phyloP scores from a whole-genome alignment of 306 rosid genomes.

The Acacia acuminata region DNA sequence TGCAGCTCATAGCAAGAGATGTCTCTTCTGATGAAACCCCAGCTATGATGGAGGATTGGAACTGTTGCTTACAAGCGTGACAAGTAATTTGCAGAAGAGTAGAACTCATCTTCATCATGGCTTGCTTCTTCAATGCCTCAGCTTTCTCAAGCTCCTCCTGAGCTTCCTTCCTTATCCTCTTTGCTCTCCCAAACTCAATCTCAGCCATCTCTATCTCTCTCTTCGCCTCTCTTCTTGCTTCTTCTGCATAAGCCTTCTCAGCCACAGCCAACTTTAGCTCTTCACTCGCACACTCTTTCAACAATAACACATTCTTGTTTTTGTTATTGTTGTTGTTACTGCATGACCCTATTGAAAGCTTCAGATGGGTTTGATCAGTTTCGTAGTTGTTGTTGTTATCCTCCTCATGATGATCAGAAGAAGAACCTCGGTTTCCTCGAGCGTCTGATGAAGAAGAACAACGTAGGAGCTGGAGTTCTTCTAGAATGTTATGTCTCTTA shows the following conservation, averaged over 20 bases:
- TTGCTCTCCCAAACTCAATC: conserved; percentile 76
- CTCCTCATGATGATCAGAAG: conserved; percentile 38
- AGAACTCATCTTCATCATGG: conserved; percentile 65
- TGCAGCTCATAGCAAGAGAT: conserved; percentile 75
- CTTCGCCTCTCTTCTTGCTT: conserved; percentile 80
- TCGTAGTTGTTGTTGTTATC: conserved; percentile 31
- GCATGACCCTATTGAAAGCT: conserved; percentile 75
- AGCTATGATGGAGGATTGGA: conserved; percentile 41
- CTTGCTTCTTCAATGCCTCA: conserved; percentile 70
- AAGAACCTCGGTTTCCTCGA: conserved; percentile 25
- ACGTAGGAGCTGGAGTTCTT: conserved; percentile 81
- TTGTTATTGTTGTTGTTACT: neutral
- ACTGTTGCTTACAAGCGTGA: conserved; percentile 75
- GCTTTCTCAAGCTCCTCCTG: conserved; percentile 76
- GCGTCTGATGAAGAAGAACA: conserved; percentile 20
- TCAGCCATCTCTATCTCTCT: conserved; percentile 77
- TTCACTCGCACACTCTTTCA: conserved; percentile 49
- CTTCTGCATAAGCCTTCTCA: conserved; percentile 78
- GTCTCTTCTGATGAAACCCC: conserved; percentile 64
- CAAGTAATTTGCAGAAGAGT: conserved; percentile 84
- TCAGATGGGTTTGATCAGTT: conserved; percentile 55
- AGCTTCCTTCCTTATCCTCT: conserved; percentile 81
- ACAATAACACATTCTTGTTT: neutral
- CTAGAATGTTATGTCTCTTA: conserved; percentile 31
- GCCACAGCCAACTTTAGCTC: conserved; percentile 67